phyloP scores from a whole-genome alignment of 306 rosid species.

The Pachyrhizus erosus region DNA sequence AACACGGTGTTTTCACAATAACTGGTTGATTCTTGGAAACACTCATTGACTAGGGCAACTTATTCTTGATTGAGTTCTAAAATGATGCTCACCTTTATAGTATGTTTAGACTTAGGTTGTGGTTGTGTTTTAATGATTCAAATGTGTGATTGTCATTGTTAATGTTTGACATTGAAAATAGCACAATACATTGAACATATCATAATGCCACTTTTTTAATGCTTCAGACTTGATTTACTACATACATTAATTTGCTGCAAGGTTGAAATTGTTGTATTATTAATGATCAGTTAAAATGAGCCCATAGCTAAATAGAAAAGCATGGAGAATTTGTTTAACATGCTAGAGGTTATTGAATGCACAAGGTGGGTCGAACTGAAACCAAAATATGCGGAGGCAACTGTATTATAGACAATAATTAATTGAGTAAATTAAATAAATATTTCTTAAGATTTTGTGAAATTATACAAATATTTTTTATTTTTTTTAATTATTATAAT shows the following conservation, averaged over 20 bases:
- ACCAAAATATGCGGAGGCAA: no score
- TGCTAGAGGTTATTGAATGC: no score
- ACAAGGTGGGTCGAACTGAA: no score
- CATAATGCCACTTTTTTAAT: background rate
- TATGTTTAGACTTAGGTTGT: constrained; percentile 40
- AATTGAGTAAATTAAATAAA: background rate
- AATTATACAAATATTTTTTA: no score
- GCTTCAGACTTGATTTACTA: background rate
- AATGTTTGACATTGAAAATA: constrained; percentile 38
- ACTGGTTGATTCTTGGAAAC: constrained; percentile 39
- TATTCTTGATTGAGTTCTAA: constrained; percentile 46
- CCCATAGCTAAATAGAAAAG: no score
- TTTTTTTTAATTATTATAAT: no score
- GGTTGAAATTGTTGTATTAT: no score
- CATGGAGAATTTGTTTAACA: no score
- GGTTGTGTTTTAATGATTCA: background rate
- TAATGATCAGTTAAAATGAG: no score
- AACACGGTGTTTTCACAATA: constrained; percentile 46
- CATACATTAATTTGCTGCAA: no score
- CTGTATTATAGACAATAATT: no score
- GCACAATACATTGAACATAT: constrained; percentile 4
- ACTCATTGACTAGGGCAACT: constrained; percentile 45
- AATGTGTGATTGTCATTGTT: constrained; percentile 38
- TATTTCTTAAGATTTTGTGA: no score
- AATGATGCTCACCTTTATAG: constrained; percentile 32